Conservation (phyloP, 2,329 filamentous ascomycete species). For the Nothophaeocryptopus gaeumannii region DNA sequence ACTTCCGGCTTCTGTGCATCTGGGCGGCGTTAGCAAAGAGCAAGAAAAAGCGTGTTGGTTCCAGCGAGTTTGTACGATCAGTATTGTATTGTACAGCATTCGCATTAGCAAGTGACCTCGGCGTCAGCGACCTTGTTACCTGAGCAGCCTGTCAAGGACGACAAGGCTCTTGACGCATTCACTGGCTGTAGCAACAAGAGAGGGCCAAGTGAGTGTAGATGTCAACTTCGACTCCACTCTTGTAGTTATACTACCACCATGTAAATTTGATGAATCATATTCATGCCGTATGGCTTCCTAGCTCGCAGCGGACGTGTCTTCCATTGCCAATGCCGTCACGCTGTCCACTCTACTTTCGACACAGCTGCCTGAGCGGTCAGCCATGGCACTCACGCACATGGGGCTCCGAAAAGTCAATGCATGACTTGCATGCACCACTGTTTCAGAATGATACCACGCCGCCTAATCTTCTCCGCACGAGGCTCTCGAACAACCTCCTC, state of each 20-base stretch:
- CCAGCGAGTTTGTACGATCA: conserved; percentile 4
- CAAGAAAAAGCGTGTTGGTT: conserved; percentile 4
- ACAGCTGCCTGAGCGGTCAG: too few relatives aligned
- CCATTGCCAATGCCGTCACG: too few relatives aligned
- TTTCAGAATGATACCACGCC: too few relatives aligned
- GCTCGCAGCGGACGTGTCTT: too few relatives aligned
- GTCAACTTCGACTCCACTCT: conserved; percentile 18
- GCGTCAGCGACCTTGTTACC: not conserved
- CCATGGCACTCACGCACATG: too few relatives aligned
- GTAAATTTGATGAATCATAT: conserved; percentile 7
- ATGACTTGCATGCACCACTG: too few relatives aligned
- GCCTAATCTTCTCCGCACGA: too few relatives aligned
- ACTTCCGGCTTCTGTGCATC: conserved; percentile 15
- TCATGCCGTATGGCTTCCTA: not conserved
- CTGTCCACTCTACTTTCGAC: too few relatives aligned
- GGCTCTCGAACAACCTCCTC: too few relatives aligned
- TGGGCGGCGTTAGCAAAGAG: conserved; percentile 11
- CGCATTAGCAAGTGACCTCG: conserved; percentile 5
- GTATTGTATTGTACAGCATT: conserved; percentile 15
- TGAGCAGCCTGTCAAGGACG: not conserved
- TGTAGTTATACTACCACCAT: conserved; percentile 11
- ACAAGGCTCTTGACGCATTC: not conserved
- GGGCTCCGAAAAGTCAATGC: too few relatives aligned
- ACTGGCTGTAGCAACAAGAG: not conserved
- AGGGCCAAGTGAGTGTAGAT: conserved; percentile 1